A percentile compares a stretch with the other conserved stretches of the same genome.
These are phyloP conservation scores for Pyrus communis DNA, from an alignment of 306 rosid genomes.

Conservation along the genomic window DNA sequence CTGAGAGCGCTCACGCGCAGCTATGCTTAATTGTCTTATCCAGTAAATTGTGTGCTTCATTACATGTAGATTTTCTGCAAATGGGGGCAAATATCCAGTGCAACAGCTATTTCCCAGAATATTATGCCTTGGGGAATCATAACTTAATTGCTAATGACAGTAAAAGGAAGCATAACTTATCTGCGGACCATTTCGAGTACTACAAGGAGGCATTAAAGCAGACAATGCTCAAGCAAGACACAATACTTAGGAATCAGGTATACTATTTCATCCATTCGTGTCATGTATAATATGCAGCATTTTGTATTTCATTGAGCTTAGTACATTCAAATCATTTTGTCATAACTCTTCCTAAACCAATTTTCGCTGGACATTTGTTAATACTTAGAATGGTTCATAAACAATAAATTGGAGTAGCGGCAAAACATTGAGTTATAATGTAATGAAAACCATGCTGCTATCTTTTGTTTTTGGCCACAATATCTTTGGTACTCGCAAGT, in stretches of 20 bases:
- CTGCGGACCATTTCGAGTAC: conserved; percentile 25
- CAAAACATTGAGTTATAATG: background rate
- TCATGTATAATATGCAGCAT: background rate
- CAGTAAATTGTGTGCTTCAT: conserved; percentile 16
- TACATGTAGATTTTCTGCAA: conserved; percentile 36
- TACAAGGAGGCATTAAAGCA: conserved; percentile 48
- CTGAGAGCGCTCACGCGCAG: conserved; percentile 3
- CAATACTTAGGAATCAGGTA: conserved; percentile 62
- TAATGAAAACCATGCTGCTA: background rate
- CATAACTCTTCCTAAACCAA: background rate
- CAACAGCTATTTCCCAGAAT: conserved; percentile 28
- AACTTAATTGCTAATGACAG: conserved; percentile 35
- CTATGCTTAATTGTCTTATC: background rate
- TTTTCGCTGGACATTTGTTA: background rate
- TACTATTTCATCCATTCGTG: background rate
- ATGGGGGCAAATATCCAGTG: conserved; percentile 36
- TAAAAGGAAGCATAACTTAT: conserved; percentile 1
- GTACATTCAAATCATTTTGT: background rate
- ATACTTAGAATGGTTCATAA: background rate
- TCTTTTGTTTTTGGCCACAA: background rate
- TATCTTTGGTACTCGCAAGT: background rate
- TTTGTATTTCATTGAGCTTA: background rate
- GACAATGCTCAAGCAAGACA: conserved; percentile 60
- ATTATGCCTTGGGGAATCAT: conserved; percentile 22
- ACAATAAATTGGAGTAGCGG: background rate